A percentile compares a stretch with the other conserved stretches of the same genome.
These are phyloP conservation scores for Phytophthora pinifolia DNA, from an alignment of 352 stramenopile genomes.

Conservation along the genomic window DNA sequence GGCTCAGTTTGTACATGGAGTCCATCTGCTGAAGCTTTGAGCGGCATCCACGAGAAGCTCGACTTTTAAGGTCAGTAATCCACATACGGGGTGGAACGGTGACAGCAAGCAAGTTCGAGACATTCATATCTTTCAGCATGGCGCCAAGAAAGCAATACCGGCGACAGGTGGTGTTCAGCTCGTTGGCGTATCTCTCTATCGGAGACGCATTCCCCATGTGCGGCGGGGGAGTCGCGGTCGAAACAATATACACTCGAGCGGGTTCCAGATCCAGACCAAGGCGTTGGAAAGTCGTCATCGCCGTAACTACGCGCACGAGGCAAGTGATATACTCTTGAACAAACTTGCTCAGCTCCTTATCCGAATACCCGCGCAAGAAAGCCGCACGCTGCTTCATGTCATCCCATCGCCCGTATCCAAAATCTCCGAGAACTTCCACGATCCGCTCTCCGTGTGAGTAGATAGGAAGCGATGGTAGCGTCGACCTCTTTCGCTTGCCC, in stretches of 20 bases:
- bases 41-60: conserved; percentile 44
- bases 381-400: conserved; percentile 46
- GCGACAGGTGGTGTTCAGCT: conserved; percentile 34
- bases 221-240: conserved; percentile 4
- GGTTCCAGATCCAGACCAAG: conserved; percentile 35
- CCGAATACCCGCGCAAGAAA: conserved; percentile 43
- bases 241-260: conserved; percentile 33
- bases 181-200: conserved; percentile 38
- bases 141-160: conserved; percentile 46
- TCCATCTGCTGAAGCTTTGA: conserved; percentile 72
- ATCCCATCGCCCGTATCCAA: conserved; percentile 86
- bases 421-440: conserved; percentile 50
- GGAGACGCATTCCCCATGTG: conserved; percentile 29
- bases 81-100: conserved; percentile 31
- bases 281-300: conserved; percentile 26
- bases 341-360: conserved; percentile 47
- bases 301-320: conserved; percentile 46
- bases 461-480: conserved; percentile 32
- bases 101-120: conserved; percentile 30
- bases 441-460: conserved; percentile 45
- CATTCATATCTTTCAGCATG: conserved; percentile 51
- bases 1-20: conserved; percentile 49
- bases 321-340: conserved; percentile 49
- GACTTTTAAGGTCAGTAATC: conserved; percentile 30
- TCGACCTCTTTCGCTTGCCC: conserved; percentile 39